Evolutionary conservation across 192 early-diverging fungal genomes (phyloP).

Genomic region (Tieghemiomyces parasiticus): DNA sequence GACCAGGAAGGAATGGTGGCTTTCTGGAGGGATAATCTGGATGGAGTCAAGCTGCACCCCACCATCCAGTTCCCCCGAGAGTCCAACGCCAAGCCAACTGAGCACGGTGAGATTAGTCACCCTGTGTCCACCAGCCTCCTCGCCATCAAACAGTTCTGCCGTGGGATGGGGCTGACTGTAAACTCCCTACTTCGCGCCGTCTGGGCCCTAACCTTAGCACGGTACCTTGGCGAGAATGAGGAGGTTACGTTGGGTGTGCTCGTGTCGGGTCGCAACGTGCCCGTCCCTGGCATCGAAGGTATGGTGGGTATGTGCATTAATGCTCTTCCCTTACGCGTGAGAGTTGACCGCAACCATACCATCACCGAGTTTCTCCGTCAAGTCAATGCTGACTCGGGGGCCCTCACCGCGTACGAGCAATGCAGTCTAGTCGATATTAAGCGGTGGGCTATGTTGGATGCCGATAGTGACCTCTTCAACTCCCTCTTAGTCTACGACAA

Average conservation of each 20-base stretch:
- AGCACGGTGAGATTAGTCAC: no score
- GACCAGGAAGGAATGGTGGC: no score
- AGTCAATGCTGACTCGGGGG: neutral
- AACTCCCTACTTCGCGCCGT: conserved; percentile 1
- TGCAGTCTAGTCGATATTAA: neutral
- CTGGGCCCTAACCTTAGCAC: neutral
- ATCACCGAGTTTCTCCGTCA: neutral
- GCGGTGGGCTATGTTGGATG: neutral
- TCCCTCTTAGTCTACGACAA: neutral
- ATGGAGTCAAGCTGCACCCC: no score
- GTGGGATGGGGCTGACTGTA: neutral
- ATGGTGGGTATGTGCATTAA: conserved; percentile 5
- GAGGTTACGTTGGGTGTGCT: conserved; percentile 1
- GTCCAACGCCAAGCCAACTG: no score
- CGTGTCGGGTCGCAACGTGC: neutral
- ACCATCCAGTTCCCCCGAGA: no score
- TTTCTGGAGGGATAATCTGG: no score
- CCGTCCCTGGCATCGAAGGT: neutral
- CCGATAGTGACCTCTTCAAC: neutral
- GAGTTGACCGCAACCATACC: neutral
- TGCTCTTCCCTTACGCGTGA: neutral
- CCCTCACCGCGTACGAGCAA: neutral
- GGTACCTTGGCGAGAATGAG: neutral
- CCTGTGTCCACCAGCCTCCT: no score
- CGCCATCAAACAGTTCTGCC: neutral